Conservation (phyloP, 2,329 filamentous ascomycete genomes). For the Ceratocystis cubensis region DNA sequence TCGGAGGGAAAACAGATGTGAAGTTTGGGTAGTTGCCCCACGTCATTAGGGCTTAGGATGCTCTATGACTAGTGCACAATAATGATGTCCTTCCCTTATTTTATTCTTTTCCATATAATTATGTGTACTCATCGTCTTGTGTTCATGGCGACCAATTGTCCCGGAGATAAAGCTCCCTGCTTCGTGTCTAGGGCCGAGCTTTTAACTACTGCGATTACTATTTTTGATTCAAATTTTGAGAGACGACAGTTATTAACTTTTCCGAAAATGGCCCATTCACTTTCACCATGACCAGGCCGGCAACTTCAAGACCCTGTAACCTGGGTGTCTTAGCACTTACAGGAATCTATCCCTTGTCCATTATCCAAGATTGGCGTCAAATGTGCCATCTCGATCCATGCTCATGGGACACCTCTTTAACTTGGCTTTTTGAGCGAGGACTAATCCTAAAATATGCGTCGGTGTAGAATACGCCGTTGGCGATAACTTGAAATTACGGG, state of each 20-base stretch:
- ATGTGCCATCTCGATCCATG: neutral
- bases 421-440: neutral
- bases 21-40: neutral
- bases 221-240: neutral
- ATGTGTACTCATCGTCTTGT: no score
- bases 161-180: no score
- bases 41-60: neutral
- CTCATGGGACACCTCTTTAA: neutral
- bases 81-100: neutral
- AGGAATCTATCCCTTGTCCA: neutral
- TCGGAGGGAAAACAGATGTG: neutral
- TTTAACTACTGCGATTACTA: no score
- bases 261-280: neutral
- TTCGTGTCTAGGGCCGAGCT: no score
- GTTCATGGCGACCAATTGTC: no score
- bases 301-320: neutral
- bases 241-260: neutral
- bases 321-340: neutral
- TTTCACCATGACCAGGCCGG: neutral
- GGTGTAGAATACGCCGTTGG: neutral
- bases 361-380: neutral
- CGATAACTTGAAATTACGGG: neutral
- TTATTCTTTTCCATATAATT: neutral
- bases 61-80: neutral
- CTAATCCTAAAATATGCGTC: neutral